Conservation (phyloP, 257 asterid species). For the Haberlea rhodopensis region DNA sequence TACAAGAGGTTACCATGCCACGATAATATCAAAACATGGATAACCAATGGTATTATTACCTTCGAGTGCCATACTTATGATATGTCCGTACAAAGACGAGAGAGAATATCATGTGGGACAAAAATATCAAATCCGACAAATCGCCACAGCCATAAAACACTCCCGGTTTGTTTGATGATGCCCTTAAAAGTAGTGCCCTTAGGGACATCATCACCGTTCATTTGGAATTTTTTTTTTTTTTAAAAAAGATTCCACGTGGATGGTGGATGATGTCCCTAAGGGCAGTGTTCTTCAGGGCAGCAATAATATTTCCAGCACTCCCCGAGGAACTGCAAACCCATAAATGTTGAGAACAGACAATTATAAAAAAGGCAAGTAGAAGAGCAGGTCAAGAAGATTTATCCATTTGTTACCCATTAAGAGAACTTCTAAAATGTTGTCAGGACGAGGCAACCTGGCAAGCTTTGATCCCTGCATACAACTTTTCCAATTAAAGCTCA, state of each 20-base stretch:
- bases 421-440: constrained; percentile 57
- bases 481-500: constrained; percentile 12
- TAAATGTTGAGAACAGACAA: constrained; percentile 10
- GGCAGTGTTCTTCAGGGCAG: no score
- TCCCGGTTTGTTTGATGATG: no score
- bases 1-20: background rate
- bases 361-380: constrained; percentile 5
- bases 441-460: constrained; percentile 82
- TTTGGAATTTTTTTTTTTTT: no score
- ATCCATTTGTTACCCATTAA: constrained; percentile 48
- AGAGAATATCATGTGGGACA: constrained; percentile 97
- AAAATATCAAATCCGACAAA: constrained; percentile 90
- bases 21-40: background rate
- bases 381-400: constrained; percentile 4
- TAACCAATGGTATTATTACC: constrained; percentile 30
- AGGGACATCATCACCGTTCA: no score
- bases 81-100: constrained; percentile 89
- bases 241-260: no score
- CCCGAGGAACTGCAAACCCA: constrained; percentile 73
- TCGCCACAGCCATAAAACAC: constrained; percentile 97
- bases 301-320: no score
- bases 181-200: no score
- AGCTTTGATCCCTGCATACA: constrained; percentile 81
- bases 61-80: constrained; percentile 73
- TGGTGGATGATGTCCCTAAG: no score